phyloP scores from a whole-genome alignment of 2,329 filamentous ascomycete species.

The Apiospora saccharicola region DNA sequence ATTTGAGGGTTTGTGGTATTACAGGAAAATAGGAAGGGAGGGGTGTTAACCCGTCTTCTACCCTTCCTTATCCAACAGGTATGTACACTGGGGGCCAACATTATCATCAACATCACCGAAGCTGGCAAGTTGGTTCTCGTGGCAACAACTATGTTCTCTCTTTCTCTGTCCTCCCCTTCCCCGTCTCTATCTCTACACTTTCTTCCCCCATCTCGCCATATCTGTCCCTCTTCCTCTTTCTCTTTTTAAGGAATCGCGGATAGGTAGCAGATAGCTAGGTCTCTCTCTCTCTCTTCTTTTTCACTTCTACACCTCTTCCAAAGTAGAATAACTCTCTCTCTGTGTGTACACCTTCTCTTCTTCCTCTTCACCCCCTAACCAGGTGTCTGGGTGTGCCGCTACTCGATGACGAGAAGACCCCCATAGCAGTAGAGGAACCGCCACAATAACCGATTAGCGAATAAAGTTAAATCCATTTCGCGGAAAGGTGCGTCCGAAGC shows the following conservation, averaged over 20 bases:
- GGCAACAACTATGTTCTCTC: constrained; percentile 15
- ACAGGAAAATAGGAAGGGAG: neutral
- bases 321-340: neutral
- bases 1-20: neutral
- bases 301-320: neutral
- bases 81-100: neutral
- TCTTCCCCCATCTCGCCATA: neutral
- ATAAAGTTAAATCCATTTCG: constrained; percentile 1
- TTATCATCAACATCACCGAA: neutral
- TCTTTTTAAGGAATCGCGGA: neutral
- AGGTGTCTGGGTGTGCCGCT: neutral
- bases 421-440: neutral
- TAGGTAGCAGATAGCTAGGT: neutral
- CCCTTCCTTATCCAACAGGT: constrained; percentile 11
- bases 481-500: neutral
- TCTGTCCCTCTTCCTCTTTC: neutral
- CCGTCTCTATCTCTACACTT: neutral
- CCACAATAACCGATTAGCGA: neutral
- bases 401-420: neutral
- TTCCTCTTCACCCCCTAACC: neutral
- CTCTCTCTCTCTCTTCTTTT: neutral
- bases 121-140: neutral
- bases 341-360: neutral
- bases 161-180: neutral
- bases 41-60: neutral